phyloP scores from a whole-genome alignment of 345 rosid species.

The Orychophragmus violaceus region DNA sequence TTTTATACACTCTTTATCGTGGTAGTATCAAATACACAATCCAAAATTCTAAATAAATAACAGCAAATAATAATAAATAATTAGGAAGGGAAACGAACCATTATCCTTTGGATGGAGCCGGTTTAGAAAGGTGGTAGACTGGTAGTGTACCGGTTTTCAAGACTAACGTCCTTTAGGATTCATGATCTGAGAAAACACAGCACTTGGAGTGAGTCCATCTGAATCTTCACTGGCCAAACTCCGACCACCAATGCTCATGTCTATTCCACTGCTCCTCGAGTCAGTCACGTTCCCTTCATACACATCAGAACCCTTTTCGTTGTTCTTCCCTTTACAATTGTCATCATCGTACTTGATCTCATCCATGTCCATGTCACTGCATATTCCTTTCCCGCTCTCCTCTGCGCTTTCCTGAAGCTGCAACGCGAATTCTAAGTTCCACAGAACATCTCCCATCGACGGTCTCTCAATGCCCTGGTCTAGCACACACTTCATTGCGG shows the following conservation, averaged over 20 bases:
- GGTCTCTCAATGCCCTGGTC: slow-evolving; percentile 95
- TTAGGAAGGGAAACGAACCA: slow-evolving; percentile 20
- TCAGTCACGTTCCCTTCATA: slow-evolving; percentile 63
- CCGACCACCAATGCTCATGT: slow-evolving; percentile 91
- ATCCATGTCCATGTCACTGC: slow-evolving; percentile 40
- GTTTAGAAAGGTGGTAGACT: slow-evolving; percentile 13
- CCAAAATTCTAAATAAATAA: slow-evolving; percentile 22
- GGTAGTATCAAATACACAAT: slow-evolving; percentile 23
- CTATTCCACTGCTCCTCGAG: slow-evolving; percentile 88
- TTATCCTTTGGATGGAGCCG: slow-evolving; percentile 5
- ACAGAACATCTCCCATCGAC: slow-evolving; percentile 97
- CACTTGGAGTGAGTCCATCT: slow-evolving; percentile 88
- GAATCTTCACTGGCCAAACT: slow-evolving; percentile 96
- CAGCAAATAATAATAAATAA: slow-evolving; percentile 18
- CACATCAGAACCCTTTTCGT: slow-evolving; percentile 37
- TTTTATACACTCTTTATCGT: slow-evolving; percentile 29
- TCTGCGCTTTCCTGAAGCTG: slow-evolving; percentile 97
- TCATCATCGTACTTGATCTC: slow-evolving; percentile 45
- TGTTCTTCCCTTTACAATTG: slow-evolving; percentile 57
- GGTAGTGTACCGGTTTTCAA: not conserved
- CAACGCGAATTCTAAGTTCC: slow-evolving; percentile 96
- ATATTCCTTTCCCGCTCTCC: slow-evolving; percentile 64
- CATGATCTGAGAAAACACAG: slow-evolving; percentile 99
- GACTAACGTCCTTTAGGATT: slow-evolving; percentile 91
- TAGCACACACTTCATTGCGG: slow-evolving; percentile 92